Conservation (phyloP, 106 monocot genomes). For the Dendrobium chrysotoxum region DNA sequence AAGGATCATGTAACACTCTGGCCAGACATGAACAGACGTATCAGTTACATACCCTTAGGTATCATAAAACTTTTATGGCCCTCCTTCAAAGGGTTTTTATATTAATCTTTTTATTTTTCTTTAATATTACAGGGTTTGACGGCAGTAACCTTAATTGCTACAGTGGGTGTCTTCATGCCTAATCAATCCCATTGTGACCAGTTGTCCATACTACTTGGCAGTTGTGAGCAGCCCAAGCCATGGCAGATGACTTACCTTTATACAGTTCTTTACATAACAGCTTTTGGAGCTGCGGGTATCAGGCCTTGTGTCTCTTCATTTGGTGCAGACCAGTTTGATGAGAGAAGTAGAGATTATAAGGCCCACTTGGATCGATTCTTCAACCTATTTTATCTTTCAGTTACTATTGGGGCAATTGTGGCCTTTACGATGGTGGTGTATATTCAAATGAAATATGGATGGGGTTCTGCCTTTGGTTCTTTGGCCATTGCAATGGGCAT, state of each 20-base stretch:
- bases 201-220: slow-evolving; percentile 59
- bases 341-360: slow-evolving; percentile 51
- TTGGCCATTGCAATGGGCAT: slow-evolving; percentile 75
- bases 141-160: slow-evolving; percentile 65
- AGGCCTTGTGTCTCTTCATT: slow-evolving; percentile 90
- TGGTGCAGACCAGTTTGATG: slow-evolving; percentile 94
- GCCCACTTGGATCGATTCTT: slow-evolving; percentile 70
- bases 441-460: slow-evolving; percentile 74
- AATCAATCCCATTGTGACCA: slow-evolving; percentile 59
- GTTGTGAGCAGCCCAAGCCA: slow-evolving; percentile 64
- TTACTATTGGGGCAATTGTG: slow-evolving; percentile 73
- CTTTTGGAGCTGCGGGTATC: slow-evolving; percentile 86
- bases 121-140: slow-evolving; percentile 46
- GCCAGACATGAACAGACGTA: no score
- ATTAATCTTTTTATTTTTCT: not conserved
- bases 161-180: slow-evolving; percentile 49
- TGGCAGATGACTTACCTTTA: slow-evolving; percentile 86
- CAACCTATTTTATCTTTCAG: slow-evolving; percentile 86
- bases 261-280: slow-evolving; percentile 66
- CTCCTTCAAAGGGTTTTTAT: not conserved
- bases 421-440: slow-evolving; percentile 90
- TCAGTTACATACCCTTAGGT: not conserved
- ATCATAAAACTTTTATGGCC: not conserved
- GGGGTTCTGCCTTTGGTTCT: slow-evolving; percentile 82
- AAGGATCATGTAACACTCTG: no score